These are phyloP conservation scores for Tephrocybe rancida DNA, from an alignment of 768 basidiomycete species.

Conservation along the genomic window DNA sequence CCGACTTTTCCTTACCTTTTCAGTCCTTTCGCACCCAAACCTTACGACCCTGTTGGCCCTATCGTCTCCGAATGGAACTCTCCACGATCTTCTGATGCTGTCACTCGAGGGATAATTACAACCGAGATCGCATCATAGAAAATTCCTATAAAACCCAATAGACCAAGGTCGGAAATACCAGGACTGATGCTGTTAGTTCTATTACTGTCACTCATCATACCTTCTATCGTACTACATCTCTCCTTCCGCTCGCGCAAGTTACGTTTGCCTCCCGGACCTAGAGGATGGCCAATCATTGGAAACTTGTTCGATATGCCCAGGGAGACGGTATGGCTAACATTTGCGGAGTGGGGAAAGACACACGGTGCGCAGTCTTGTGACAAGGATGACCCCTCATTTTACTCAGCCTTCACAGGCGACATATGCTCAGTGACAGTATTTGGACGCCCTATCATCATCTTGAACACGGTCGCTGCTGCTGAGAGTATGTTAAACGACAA, in stretches of 20 bases:
- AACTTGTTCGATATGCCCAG: slow-evolving; percentile 32
- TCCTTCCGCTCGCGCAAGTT: neutral
- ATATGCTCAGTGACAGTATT: slow-evolving; percentile 24
- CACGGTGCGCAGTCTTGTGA: slow-evolving; percentile 26
- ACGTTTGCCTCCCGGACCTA: slow-evolving; percentile 37
- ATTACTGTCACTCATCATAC: neutral
- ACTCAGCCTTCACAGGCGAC: neutral
- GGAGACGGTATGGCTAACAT: slow-evolving; percentile 26
- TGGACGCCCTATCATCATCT: slow-evolving; percentile 46
- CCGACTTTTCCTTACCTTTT: no score
- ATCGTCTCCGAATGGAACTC: neutral
- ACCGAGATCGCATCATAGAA: neutral
- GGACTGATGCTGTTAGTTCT: no score
- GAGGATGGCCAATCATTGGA: slow-evolving; percentile 37
- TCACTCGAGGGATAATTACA: neutral
- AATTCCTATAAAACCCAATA: no score
- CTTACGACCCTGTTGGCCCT: neutral
- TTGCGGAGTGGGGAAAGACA: slow-evolving; percentile 30
- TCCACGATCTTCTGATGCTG: neutral
- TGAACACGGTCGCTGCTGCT: slow-evolving; percentile 43
- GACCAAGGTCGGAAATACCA: no score
- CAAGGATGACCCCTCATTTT: neutral
- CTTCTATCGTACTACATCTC: neutral
- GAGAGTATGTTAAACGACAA: slow-evolving; percentile 54
- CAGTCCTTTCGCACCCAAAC: no score